phyloP scores from a whole-genome alignment of 2,329 filamentous ascomycete species.

The Pseudogymnoascus sp. region DNA sequence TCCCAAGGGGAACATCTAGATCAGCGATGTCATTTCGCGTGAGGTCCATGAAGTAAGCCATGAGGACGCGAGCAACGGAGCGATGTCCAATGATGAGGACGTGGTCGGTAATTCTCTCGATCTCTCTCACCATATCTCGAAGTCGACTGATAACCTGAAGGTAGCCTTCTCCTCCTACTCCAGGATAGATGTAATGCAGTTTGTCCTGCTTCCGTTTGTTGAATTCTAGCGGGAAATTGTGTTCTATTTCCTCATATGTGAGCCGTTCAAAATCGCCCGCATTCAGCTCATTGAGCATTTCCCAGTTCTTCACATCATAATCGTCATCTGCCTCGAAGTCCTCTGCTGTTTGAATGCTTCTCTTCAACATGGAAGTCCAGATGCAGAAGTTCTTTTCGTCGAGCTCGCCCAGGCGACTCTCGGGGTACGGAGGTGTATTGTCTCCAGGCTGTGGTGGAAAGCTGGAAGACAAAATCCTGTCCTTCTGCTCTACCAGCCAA shows the following conservation, averaged over 20 bases:
- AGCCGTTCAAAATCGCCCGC: conserved; percentile 88
- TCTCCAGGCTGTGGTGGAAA: conserved; percentile 90
- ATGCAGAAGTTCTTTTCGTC: conserved; percentile 90
- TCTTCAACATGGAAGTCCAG: conserved; percentile 95
- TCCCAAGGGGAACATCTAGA: conserved; percentile 85
- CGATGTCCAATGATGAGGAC: conserved; percentile 88
- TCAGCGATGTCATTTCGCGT: conserved; percentile 88
- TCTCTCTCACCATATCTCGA: conserved; percentile 89
- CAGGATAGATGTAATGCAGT: conserved; percentile 92
- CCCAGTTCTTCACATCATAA: conserved; percentile 94
- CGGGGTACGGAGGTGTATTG: conserved; percentile 89
- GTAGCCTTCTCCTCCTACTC: conserved; percentile 91
- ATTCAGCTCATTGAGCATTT: conserved; percentile 95
- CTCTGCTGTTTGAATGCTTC: conserved; percentile 78
- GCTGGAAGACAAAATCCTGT: conserved; percentile 65
- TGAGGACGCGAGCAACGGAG: conserved; percentile 81
- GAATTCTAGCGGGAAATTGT: conserved; percentile 75
- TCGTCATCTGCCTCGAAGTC: conserved; percentile 88
- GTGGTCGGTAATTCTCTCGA: conserved; percentile 95
- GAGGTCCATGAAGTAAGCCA: conserved; percentile 94
- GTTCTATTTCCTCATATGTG: conserved; percentile 84
- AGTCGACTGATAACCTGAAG: conserved; percentile 94
- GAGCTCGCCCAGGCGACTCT: conserved; percentile 55
- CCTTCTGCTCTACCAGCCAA: conserved; percentile 77
- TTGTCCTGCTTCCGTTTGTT: conserved; percentile 74